Percentiles rank a stretch among this genome's conserved stretches.
Conservation (phyloP, 2,329 filamentous ascomycete species). For the Seiridium cupressi region DNA sequence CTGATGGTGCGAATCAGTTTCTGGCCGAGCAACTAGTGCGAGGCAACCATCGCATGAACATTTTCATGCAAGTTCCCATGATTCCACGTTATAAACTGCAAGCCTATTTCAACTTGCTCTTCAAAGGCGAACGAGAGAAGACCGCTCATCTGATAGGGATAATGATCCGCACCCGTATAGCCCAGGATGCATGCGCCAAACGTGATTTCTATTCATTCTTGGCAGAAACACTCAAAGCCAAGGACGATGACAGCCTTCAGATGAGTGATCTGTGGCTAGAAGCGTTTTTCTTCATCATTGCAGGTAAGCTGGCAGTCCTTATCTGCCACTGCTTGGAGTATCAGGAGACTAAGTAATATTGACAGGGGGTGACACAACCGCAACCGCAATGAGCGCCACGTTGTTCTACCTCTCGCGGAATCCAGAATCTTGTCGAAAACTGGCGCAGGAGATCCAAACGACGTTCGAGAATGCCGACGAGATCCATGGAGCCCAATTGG, state of each 20-base stretch:
- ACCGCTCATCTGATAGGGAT: conserved; percentile 12
- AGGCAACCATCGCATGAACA: not conserved
- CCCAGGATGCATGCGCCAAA: conserved; percentile 10
- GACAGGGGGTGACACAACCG: conserved; percentile 25
- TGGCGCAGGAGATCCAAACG: conserved; percentile 27
- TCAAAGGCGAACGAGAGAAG: not conserved
- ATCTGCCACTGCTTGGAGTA: too few relatives aligned
- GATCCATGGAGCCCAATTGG: conserved; percentile 29
- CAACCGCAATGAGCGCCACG: conserved; percentile 26
- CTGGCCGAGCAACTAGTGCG: not conserved
- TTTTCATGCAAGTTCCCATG: not conserved
- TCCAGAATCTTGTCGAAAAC: conserved; percentile 21
- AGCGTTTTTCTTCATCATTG: conserved; percentile 7
- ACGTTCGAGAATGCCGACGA: conserved; percentile 28
- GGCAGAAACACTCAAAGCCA: conserved; percentile 6
- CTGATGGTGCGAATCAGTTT: conserved; percentile 12
- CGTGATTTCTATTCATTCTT: conserved; percentile 18
- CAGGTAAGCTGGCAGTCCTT: not conserved
- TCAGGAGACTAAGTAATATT: too few relatives aligned
- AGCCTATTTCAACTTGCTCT: not conserved
- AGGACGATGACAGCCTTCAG: not conserved
- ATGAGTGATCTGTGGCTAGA: conserved; percentile 1
- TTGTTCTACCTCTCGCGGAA: conserved; percentile 34
- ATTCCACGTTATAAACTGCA: not conserved
- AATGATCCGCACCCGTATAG: conserved; percentile 16